A percentile compares a stretch with the other conserved stretches of the same genome.
Conservation (phyloP, 805 yeast genomes). For the Aciculoconidium aculeatum region DNA sequence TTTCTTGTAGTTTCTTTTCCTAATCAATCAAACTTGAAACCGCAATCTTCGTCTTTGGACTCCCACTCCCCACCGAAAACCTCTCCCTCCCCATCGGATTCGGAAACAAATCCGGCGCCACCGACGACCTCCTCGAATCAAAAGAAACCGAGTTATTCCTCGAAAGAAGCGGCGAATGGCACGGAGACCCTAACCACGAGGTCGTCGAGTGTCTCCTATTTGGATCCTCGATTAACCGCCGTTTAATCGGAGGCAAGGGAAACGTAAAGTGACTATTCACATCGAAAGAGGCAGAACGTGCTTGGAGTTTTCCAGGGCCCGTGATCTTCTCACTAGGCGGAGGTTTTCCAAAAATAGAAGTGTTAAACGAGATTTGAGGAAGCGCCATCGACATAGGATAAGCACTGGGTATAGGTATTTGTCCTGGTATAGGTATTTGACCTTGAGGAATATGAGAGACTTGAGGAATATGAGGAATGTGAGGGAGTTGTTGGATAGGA, state of each 20-base stretch:
- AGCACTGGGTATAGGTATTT: too few species aligned
- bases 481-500: constrained; percentile 13
- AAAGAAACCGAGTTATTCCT: constrained; percentile 21
- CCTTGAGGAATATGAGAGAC: too few species aligned
- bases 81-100: constrained; percentile 19
- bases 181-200: constrained; percentile 4
- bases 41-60: constrained; percentile 22
- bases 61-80: constrained; percentile 5
- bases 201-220: constrained; percentile 12
- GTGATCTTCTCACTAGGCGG: neutral
- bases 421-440: too few species aligned
- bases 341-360: constrained; percentile 32
- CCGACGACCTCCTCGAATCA: constrained; percentile 34
- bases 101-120: constrained; percentile 41
- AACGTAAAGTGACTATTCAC: constrained; percentile 4
- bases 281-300: constrained; percentile 6
- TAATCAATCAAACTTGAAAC: constrained; percentile 30
- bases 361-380: constrained; percentile 36
- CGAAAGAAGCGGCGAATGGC: constrained; percentile 12
- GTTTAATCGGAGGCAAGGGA: constrained; percentile 9
- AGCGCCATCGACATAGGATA: too few species aligned
- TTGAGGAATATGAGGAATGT: constrained; percentile 20
- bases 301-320: constrained; percentile 2
- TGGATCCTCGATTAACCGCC: constrained; percentile 12
- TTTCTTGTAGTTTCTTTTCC: too few species aligned